Percentiles rank a stretch among this genome's conserved stretches.
These are phyloP conservation scores for Globisporangium acanthophoron DNA, from an alignment of 352 stramenopile genomes.

Conservation along the genomic window DNA sequence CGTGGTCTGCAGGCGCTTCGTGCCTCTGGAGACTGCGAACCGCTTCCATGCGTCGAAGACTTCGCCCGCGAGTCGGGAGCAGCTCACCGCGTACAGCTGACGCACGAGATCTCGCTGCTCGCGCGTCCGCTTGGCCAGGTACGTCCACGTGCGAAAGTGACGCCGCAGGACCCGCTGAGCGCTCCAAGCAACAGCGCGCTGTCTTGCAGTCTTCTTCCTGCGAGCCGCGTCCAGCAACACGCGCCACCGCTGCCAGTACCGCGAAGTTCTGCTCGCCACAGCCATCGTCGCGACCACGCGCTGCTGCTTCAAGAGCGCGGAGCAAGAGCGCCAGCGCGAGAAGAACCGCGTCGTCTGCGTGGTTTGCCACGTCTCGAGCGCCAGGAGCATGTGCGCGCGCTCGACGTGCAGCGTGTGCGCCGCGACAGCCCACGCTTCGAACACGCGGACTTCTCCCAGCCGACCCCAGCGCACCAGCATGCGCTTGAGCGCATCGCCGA, in stretches of 20 bases:
- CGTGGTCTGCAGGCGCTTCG: slow-evolving; percentile 18
- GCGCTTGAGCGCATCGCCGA: neutral
- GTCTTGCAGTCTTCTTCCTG: neutral
- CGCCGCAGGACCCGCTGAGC: neutral
- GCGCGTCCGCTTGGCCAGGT: slow-evolving; percentile 7
- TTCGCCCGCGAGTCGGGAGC: slow-evolving; percentile 19
- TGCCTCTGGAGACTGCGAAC: slow-evolving; percentile 16
- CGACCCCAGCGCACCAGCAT: slow-evolving; percentile 23
- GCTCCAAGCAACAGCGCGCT: neutral
- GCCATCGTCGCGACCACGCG: neutral
- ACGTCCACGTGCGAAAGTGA: slow-evolving; percentile 20
- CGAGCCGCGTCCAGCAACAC: neutral
- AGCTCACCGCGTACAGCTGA: slow-evolving; percentile 23
- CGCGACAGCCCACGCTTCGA: slow-evolving; percentile 15
- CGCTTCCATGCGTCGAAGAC: slow-evolving; percentile 25
- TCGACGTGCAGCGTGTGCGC: slow-evolving; percentile 3
- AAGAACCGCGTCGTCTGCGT: slow-evolving; percentile 3
- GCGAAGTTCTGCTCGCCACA: neutral
- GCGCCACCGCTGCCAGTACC: slow-evolving; percentile 8
- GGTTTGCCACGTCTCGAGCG: slow-evolving; percentile 27
- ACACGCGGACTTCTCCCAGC: slow-evolving; percentile 10
- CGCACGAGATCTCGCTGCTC: slow-evolving; percentile 17
- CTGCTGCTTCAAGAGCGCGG: neutral
- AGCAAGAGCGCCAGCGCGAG: neutral
- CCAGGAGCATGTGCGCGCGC: slow-evolving; percentile 16